These are phyloP conservation scores for Pyronema domesticum DNA, from an alignment of 495 filamentous ascomycete genomes.

Conservation along the genomic window DNA sequence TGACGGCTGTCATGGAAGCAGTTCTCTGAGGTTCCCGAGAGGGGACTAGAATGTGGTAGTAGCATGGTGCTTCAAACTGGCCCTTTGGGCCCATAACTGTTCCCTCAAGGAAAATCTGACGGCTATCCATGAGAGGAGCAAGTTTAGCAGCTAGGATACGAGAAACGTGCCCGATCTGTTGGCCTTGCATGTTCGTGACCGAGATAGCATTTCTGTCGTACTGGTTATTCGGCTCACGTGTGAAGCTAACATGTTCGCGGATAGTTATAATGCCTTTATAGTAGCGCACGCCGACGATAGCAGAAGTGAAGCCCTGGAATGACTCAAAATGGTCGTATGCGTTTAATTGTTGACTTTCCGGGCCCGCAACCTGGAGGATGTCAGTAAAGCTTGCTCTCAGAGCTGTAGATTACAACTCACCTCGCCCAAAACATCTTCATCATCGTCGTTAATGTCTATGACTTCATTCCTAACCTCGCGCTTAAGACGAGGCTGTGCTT, in stretches of 20 bases:
- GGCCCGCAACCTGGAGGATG: no score
- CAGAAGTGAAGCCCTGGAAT: neutral
- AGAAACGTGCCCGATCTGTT: constrained; percentile 69
- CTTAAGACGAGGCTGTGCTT: no score
- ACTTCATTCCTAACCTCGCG: no score
- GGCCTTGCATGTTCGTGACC: constrained; percentile 58
- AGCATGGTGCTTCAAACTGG: constrained; percentile 51
- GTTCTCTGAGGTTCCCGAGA: constrained; percentile 32
- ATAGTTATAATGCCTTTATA: constrained; percentile 53
- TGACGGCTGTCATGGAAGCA: constrained; percentile 41
- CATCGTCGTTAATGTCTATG: no score
- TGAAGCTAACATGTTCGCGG: constrained; percentile 53
- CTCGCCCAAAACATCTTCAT: no score
- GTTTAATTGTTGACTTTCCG: neutral
- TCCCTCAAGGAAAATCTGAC: constrained; percentile 36
- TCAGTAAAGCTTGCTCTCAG: no score
- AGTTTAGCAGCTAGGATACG: constrained; percentile 46
- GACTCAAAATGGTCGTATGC: neutral
- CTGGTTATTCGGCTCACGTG: constrained; percentile 51
- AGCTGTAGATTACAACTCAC: no score
- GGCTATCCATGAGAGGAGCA: constrained; percentile 47
- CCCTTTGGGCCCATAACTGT: constrained; percentile 44
- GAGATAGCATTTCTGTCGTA: constrained; percentile 68
- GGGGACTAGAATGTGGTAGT: constrained; percentile 49
- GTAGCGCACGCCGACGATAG: constrained; percentile 52